Conservation (phyloP, 129 eudicot species). For the Gnaphalium uliginosum region DNA sequence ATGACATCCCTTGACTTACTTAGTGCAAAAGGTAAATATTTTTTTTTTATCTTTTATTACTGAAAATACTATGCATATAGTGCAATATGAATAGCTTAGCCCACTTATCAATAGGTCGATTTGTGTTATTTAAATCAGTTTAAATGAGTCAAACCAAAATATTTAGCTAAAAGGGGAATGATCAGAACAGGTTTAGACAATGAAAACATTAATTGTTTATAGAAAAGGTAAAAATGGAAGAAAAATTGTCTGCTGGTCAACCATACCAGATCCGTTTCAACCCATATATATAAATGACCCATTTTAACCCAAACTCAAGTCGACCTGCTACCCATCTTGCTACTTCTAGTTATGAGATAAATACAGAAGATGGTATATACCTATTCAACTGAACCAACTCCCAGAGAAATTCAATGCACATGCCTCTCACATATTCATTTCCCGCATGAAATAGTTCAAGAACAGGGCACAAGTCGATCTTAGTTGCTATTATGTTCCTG, state of each 20-base stretch:
- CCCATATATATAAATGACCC: not conserved
- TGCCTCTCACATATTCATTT: conserved; percentile 60
- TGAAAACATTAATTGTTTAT: no score
- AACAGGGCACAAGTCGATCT: conserved; percentile 63
- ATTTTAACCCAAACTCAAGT: not conserved
- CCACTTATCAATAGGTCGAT: no score
- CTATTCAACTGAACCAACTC: conserved; percentile 78
- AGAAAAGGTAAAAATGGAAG: no score
- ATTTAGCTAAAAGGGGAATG: no score
- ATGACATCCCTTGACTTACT: no score
- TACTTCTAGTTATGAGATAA: not conserved
- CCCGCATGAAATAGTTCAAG: conserved; percentile 85
- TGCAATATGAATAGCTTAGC: no score
- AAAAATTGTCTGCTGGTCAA: not conserved
- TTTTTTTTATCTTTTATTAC: no score
- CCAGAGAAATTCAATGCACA: conserved; percentile 71
- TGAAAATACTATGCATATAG: no score
- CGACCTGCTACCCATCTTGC: not conserved
- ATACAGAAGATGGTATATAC: conserved; percentile 31
- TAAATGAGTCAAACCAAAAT: no score
- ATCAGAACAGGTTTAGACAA: no score
- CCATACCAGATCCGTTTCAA: not conserved
- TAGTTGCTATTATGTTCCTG: conserved; percentile 61
- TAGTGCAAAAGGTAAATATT: no score
- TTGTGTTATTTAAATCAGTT: no score